Conservation (phyloP, 1,284 basidiomycete genomes). For the Mycena sp. region DNA sequence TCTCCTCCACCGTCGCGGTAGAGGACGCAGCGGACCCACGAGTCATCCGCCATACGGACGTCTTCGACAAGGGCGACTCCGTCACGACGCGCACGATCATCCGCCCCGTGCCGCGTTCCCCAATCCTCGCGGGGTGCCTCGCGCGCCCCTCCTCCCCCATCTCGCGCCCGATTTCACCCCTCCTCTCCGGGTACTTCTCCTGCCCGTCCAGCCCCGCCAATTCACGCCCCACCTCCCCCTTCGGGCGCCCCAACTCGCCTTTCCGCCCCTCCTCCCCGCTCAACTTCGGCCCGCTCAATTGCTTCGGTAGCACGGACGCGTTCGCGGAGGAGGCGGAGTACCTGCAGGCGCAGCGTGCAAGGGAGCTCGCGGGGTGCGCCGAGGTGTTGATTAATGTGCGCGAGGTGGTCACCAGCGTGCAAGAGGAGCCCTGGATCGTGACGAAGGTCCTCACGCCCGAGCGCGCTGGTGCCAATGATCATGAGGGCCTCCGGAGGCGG, state of each 20-base stretch:
- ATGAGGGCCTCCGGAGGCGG: constrained; percentile 14
- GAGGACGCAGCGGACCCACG: constrained; percentile 18
- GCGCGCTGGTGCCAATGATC: too few relatives aligned
- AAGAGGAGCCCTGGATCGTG: background rate
- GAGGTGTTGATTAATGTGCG: constrained; percentile 32
- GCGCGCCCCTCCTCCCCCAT: constrained; percentile 33
- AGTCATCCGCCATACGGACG: constrained; percentile 23
- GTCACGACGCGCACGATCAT: constrained; percentile 37
- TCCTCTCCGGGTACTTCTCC: constrained; percentile 32
- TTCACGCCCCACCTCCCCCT: constrained; percentile 33
- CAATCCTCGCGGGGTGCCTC: constrained; percentile 34
- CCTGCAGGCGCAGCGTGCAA: constrained; percentile 34
- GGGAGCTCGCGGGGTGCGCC: constrained; percentile 28
- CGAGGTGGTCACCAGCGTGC: background rate
- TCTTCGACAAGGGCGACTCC: constrained; percentile 31
- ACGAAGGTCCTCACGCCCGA: background rate
- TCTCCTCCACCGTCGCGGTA: background rate
- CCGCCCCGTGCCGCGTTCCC: constrained; percentile 34
- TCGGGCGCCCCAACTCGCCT: background rate
- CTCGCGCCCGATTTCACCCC: constrained; percentile 36
- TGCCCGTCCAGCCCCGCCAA: constrained; percentile 25
- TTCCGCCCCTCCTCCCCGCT: constrained; percentile 6
- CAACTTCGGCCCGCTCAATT: constrained; percentile 35
- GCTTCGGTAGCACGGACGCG: constrained; percentile 34
- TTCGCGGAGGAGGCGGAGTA: constrained; percentile 43